These are phyloP conservation scores for Pulveroboletus sp. DNA, from an alignment of 768 basidiomycete genomes.

Conservation along the genomic window DNA sequence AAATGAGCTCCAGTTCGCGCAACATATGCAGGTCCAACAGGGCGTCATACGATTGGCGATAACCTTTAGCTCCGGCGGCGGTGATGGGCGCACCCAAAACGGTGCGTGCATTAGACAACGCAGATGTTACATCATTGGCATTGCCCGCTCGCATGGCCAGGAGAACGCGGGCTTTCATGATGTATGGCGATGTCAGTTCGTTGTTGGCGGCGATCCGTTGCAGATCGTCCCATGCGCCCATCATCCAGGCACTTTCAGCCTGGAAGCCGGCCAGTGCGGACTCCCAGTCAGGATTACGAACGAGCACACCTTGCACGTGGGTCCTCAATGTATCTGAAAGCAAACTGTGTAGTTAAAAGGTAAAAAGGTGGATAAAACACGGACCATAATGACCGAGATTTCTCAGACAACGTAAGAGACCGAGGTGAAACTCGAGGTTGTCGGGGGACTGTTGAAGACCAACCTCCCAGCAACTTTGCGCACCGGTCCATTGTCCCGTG, in stretches of 20 bases:
- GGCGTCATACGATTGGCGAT: slow-evolving; percentile 84
- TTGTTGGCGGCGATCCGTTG: slow-evolving; percentile 51
- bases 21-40: slow-evolving; percentile 80
- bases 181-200: slow-evolving; percentile 52
- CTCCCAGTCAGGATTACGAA: slow-evolving; percentile 82
- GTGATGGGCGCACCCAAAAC: slow-evolving; percentile 77
- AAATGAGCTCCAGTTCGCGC: slow-evolving; percentile 77
- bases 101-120: slow-evolving; percentile 62
- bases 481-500: slow-evolving; percentile 95
- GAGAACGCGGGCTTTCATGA: slow-evolving; percentile 75
- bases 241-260: slow-evolving; percentile 94
- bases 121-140: slow-evolving; percentile 38
- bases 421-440: slow-evolving; percentile 84
- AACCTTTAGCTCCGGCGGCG: slow-evolving; percentile 75
- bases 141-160: slow-evolving; percentile 69
- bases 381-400: slow-evolving; percentile 96
- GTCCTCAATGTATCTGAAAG: slow-evolving; percentile 86
- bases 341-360: no score
- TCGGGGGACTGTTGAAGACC: slow-evolving; percentile 86
- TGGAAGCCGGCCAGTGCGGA: slow-evolving; percentile 73
- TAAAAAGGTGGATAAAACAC: slow-evolving; percentile 23
- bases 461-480: slow-evolving; percentile 99
- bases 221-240: slow-evolving; percentile 89
- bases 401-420: slow-evolving; percentile 83
- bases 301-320: slow-evolving; percentile 88